Percentiles rank a stretch among this genome's conserved stretches.
Evolutionary conservation across 78 protist species (phyloP).

Genomic region (Dictyostelium capitatum): DNA sequence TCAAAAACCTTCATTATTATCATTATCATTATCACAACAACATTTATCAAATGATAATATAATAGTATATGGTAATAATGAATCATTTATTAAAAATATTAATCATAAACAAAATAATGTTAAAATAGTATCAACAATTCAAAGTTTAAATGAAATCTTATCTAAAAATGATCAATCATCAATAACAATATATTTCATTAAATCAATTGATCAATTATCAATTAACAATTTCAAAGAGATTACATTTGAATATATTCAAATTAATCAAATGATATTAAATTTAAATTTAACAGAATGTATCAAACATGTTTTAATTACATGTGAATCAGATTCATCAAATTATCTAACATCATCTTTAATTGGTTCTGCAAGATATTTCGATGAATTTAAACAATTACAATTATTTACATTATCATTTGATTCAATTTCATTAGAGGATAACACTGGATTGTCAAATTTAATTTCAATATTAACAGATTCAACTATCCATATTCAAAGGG

Average conservation of each 20-base stretch:
- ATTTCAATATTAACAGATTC: neutral
- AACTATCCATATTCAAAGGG: neutral
- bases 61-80: neutral
- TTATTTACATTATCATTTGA: neutral
- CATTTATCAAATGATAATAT: neutral
- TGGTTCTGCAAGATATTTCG: slow-evolving; percentile 17
- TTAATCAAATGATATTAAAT: slow-evolving; percentile 28
- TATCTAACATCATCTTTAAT: neutral
- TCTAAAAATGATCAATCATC: neutral
- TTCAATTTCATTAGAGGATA: neutral
- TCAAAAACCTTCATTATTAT: neutral
- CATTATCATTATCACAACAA: neutral
- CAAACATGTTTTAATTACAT: neutral
- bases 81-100: neutral
- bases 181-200: neutral
- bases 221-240: neutral
- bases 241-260: slow-evolving; percentile 31
- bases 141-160: neutral
- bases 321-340: neutral
- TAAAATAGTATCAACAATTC: neutral
- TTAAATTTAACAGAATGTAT: neutral
- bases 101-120: neutral
- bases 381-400: neutral
- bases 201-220: neutral
- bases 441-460: neutral